A percentile compares a stretch with the other conserved stretches of the same genome.
phyloP scores from a whole-genome alignment of 805 yeast genomes.

The Lipomyces oligophaga region DNA sequence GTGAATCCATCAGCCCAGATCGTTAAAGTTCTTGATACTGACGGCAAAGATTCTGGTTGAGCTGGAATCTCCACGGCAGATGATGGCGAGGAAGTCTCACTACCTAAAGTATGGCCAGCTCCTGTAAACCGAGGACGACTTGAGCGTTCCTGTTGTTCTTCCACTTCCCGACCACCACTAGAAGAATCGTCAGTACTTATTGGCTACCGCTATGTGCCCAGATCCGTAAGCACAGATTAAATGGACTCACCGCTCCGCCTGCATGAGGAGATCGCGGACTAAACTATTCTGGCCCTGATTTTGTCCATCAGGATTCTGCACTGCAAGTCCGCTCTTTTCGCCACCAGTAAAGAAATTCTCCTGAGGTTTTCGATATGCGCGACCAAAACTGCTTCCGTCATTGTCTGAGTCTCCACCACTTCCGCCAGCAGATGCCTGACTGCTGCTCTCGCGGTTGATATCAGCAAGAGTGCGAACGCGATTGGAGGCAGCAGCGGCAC shows the following conservation, averaged over 20 bases:
- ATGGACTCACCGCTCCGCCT: constrained; percentile 34
- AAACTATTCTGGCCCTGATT: constrained; percentile 31
- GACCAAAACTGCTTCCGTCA: constrained; percentile 26
- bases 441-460: constrained; percentile 14
- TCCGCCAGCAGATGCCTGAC: constrained; percentile 6
- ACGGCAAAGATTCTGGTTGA: constrained; percentile 39
- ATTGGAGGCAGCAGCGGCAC: constrained; percentile 19
- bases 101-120: constrained; percentile 4
- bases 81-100: constrained; percentile 48
- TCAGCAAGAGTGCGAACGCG: constrained; percentile 26
- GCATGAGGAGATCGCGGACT: constrained; percentile 38
- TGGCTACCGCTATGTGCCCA: too few relatives aligned
- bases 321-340: constrained; percentile 72
- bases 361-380: constrained; percentile 23
- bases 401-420: constrained; percentile 36
- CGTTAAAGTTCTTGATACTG: constrained; percentile 75
- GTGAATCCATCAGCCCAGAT: constrained; percentile 97
- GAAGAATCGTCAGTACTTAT: too few relatives aligned
- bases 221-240: neutral
- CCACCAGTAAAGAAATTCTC: constrained; percentile 54
- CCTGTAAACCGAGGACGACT: constrained; percentile 10
- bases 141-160: constrained; percentile 5
- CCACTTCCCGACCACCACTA: constrained; percentile 15
- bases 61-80: constrained; percentile 35
- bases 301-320: constrained; percentile 57